phyloP scores from a whole-genome alignment of 1,284 basidiomycete genomes.

The Apiotrichum brassicae region DNA sequence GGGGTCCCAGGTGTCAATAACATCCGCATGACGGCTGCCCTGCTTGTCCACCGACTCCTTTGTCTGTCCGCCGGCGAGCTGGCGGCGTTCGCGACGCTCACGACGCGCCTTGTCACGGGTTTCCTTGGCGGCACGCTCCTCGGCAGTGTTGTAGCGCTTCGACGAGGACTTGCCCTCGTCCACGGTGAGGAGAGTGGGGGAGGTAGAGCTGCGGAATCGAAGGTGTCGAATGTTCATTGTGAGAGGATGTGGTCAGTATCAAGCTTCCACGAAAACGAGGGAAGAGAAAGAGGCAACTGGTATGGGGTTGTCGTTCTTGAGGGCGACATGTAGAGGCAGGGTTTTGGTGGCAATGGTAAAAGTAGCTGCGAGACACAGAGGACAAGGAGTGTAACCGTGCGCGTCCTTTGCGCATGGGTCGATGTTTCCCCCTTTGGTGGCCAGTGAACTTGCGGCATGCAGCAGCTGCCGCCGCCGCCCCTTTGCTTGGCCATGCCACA shows the following conservation, averaged over 20 bases:
- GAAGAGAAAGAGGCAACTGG: neutral
- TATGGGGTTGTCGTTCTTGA: neutral
- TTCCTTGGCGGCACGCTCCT: neutral
- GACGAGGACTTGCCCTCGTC: neutral
- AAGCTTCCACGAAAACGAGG: neutral
- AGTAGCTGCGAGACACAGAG: no score
- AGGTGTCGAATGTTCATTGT: neutral
- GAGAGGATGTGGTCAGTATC: neutral
- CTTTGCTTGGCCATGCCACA: no score
- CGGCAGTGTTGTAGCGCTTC: neutral
- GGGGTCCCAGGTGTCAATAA: constrained; percentile 47
- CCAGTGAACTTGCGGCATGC: no score
- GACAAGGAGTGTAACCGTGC: no score
- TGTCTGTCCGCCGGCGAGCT: constrained; percentile 18
- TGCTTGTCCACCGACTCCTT: constrained; percentile 38
- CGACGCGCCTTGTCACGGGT: neutral
- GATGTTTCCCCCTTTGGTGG: no score
- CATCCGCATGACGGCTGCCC: constrained; percentile 42
- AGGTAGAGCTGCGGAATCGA: neutral
- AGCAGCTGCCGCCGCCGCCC: no score
- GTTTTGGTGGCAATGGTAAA: no score
- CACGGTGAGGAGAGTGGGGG: neutral
- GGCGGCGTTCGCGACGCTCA: constrained; percentile 6
- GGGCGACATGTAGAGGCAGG: no score
- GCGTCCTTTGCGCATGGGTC: no score